Evolutionary conservation across 148 eudicot species (phyloP), one percentile per base, ranked within the genome.

Genomic region (Rhododendron ferrugineum): DNA sequence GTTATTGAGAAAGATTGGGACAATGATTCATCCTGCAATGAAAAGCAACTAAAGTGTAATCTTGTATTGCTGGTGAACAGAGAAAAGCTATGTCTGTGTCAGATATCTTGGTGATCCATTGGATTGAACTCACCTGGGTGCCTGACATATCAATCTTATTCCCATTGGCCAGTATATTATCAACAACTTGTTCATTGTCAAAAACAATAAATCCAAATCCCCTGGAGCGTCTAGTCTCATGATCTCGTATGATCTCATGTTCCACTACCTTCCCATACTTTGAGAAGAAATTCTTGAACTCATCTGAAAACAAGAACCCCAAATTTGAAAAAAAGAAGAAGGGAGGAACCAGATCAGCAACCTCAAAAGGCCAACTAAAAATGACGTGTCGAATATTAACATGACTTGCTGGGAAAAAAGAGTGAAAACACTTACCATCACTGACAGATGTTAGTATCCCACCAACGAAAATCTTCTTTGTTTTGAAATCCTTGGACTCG

Each of bases 391-490:
- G 1, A 22, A 26, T 26, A n/a, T 66, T 58, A 58, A 66, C 32
- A 66, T 66, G 28, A 10, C 72, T n/a, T 4, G 14, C 15, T 26
- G 15, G 34, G 72, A 0, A 15, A 11, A 58, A 60, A 36, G 4
- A 4, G 34, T 3, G 13, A 22, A 3, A 32, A 30, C 14, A 60
- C 42, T 36, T 37, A 95, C 98, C 96, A 89, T 89, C 93, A 2
- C 89, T 87, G 40, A 95, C 82, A 18, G 91, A 26, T 78, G 94
- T 84, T 58, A 95, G 95, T 84, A 95, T 91, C 4, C 98, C 98
- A 77, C 98, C 98, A 42, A 95, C 94, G 86, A 95, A 95, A 13
- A 95, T 92, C 86, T 95, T 95, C 88, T 93, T 95, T 13, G 98
- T 95, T 88, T 90, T 93, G 52, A 93, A 93, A 86, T 90, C 96